Base-by-base conservation (phyloP, 2,329 filamentous ascomycete species). In the Didymella lethalis region DNA sequence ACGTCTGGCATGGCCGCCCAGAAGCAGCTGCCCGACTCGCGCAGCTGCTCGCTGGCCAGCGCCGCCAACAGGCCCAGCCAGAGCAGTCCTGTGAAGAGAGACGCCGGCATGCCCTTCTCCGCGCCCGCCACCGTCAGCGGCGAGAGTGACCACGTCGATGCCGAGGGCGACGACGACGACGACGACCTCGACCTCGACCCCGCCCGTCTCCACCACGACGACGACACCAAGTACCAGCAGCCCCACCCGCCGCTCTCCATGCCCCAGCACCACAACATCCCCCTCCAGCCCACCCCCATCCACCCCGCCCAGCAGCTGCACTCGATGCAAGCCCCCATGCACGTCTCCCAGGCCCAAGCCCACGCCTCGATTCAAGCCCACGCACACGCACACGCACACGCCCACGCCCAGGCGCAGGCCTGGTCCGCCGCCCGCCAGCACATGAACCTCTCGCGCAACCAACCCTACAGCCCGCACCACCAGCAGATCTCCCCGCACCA, bases 121-220 rank as follows among this genome's bases (percentile, higher is more conserved):
- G 72, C 69, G 5, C 73, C 74, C 6, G 64, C 74, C 2, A 76
- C 75, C 38, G 65, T 73, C 6, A 73, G 76, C 59, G 74, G 73
- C 26, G 74, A 77, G 55, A 74, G 74, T 29, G 75, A 76, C 43
- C 72, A 77, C 36, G 74, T 75, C 45, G 73, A 76, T 46, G 71
- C 67, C 36, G 74, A 76, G 50, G 70, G 66, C 6, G 72, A 74
- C 28, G 66, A 68, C n/a, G 71, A 74, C 45, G 43, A 58, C 48
- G 48, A 59, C 2, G 26, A 48, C 10, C 32, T 54, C n/a, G 50
- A 50, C 2, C 55, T 58, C 38, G 49, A 54, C 40, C n/a, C 50
- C 26, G 29, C 16, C 43, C 18, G 28, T 7, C 46, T 59, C 11
- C 43, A 23, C 4, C 34, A 41, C 3, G 43, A 52, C 29, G 52